Evolutionary conservation across 441 rosid genomes (phyloP).

Genomic region (Jatropha podagrica): DNA sequence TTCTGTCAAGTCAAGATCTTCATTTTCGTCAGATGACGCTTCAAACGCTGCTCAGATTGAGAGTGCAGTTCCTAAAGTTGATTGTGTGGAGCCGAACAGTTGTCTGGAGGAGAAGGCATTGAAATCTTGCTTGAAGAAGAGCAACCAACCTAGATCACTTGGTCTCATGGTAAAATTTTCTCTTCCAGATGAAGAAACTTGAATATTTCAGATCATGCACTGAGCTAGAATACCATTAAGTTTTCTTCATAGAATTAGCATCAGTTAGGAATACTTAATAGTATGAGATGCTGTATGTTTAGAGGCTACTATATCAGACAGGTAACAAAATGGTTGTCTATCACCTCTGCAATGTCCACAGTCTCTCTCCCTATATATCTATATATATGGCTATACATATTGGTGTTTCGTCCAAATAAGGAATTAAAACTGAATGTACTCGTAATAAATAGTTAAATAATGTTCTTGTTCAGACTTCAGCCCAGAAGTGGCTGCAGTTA

Average conservation of each 20-base stretch:
- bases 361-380: too few species aligned
- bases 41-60: background rate
- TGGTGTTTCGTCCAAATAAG: background rate
- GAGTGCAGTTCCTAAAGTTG: background rate
- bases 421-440: background rate
- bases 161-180: slow-evolving; percentile 27
- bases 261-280: background rate
- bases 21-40: background rate
- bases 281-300: background rate
- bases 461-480: background rate
- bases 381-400: background rate
- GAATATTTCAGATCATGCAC: background rate
- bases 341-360: too few species aligned
- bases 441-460: background rate
- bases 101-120: slow-evolving; percentile 4
- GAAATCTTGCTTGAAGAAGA: slow-evolving; percentile 37
- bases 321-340: too few species aligned
- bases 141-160: slow-evolving; percentile 2
- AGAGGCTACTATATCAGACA: too few species aligned
- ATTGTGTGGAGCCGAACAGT: background rate
- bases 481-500: background rate
- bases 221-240: background rate
- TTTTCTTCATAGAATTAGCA: background rate
- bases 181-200: slow-evolving; percentile 14
- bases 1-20: background rate